Base-by-base conservation (phyloP, 345 rosid genomes). In the Aquilaria malaccensis region DNA sequence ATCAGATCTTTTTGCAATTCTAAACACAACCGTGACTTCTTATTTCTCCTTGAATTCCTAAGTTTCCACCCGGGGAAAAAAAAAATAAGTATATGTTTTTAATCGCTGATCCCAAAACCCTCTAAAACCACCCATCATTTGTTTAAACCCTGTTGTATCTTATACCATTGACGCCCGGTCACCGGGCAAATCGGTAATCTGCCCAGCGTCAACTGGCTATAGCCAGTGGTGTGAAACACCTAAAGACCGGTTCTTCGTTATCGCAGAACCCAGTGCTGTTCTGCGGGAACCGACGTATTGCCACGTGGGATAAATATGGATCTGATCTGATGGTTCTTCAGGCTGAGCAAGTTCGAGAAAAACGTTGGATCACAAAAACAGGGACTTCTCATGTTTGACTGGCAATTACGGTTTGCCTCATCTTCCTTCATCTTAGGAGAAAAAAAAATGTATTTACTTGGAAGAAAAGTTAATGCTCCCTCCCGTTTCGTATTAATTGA, bases 121-220 rank as follows among this genome's bases (percentile, higher is more conserved):
- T 63, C 65, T 69, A 75, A 69, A 79, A 74, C 75, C 81, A 80
- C 80, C 76, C 74, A 37, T 65, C 58, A 58, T 66, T 67, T 46
- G 68, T 81, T 79, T 79, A 80, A 85, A 82, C 91, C 85, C 88
- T 78, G 67, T 22, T 22, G 66, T 52, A 61, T 67, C 43, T 74
- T 72, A 74, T 74, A 79, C 58, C 69, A 70, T 72, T 56, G 83
- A 83, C 83, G 71, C 64, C 52, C 4, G 2, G 50, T 45, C n/a
- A 85, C 87, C 77, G 76, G 70, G 33, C 57, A 58, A 51, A 68
- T 69, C 82, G 81, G 84, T 78, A 47, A 51, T 11, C 64, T 45
- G 11, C 52, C 13, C 11, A 45, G 12, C 11, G 48, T 29, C 22
- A 22, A 85, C 87, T 59, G 82, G 76, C 67, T 76, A 55, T 60